Evolutionary conservation across 495 filamentous ascomycete genomes (phyloP), one percentile per base, ranked within the genome.

Genomic region (Tricharina praecox): DNA sequence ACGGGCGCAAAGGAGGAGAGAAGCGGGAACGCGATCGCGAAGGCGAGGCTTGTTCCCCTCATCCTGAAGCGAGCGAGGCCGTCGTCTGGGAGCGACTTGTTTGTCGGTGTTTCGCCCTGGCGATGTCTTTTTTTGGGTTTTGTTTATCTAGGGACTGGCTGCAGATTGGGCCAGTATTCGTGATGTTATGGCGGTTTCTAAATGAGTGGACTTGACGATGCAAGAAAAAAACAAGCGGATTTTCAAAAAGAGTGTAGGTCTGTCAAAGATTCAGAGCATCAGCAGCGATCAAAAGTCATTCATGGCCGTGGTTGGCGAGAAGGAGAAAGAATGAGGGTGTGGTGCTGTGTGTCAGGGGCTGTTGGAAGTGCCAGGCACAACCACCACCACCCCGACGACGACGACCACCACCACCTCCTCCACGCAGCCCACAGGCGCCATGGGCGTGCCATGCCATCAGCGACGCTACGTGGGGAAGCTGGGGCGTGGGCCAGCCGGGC

Each of bases 11-110:
- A 19, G n/a, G 51, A 54, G n/a, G 51, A 58, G 18, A 59, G 39
- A 32, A 50, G 35, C 18, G 57, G 58, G 8, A 60, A 32, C 13
- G 39, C 56, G 15, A 52, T 33, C 13, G 46, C 19, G 37, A 59
- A 59, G 33, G 38, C 52, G 49, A 51, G 50, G 34, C 52, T 36
- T 48, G 56, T 51, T n/a, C 35, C 38, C 47, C 46, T 60, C 56
- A 60, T 60, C 28, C 32, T 52, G 9, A 21, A 16, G 18, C 23
- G 18, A 34, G 7, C 9, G n/a, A 23, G 26, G 24, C 21, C 40
- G 10, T 23, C 21, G 13, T 24, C 13, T 11, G 21, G 21, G 40
- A 43, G 40, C 40, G 20, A 26, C 40, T 23, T n/a, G n/a, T 24
- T 20, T 10, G 26, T 15, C 15, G 24, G n/a, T n/a, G 8, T 23